Base-by-base conservation (phyloP, 1,284 basidiomycete genomes). In the Puccinia horiana region DNA sequence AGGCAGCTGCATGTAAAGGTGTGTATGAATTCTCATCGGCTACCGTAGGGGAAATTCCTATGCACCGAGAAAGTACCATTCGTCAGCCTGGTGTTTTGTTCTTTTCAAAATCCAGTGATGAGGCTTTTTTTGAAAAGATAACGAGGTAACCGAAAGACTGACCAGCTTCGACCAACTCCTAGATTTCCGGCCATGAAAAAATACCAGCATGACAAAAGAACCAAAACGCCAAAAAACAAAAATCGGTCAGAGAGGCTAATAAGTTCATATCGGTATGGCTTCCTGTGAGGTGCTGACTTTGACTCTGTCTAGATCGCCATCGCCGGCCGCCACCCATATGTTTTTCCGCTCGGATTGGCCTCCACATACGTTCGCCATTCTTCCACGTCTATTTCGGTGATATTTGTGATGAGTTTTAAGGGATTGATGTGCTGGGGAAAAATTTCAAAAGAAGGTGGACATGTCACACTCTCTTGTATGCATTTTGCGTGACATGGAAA, bases 1-100 rank as follows among this genome's bases (percentile, higher is more conserved):
- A 96, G 0, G 94, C 94, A 9, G 95, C 94, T n/a, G 95, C 95
- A 87, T 97, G 95, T 91, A 97, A 93, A 16, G 95, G 94, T 0
- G 95, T 95, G 87, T 96, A 96, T 29, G 93, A 92, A 87, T 92
- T 91, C 9, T 88, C 86, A 86, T 96, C 94, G 29, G 91, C 91
- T 12, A 88, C 89, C 85, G 95, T 95, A 20, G 94, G 92, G 16
- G 92, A 91, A 56, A 92, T 85, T 37, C 91, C 94, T 86, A 77
- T n/a, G 42, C 32, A 23, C n/a, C 18, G 2, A 47, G 18, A 44
- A 42, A 54, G 11, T 18, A 35, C 20, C 18, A 16, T 54, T 76
- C 72, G 84, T 83, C 47, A 77, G 88, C 90, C 85, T 89, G 88
- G 90, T 87, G 83, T 91, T 88, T 0, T 65, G n/a, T 35, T 12